Evolutionary conservation across 2,329 filamentous ascomycete species (phyloP).

Genomic region (Stenocarpella maydis): DNA sequence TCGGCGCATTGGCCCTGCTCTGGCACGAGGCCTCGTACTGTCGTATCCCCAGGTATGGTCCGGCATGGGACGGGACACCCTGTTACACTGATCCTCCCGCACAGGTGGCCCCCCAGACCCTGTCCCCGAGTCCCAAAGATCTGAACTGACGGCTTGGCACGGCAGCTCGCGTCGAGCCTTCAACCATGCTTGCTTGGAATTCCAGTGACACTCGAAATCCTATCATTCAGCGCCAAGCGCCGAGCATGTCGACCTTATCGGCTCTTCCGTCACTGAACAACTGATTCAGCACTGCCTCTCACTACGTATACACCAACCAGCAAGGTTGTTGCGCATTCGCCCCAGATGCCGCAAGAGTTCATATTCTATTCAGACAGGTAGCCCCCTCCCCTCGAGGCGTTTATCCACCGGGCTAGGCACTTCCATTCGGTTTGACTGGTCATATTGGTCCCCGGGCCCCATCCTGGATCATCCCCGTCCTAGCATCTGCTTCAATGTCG

Average conservation of each 20-base stretch:
- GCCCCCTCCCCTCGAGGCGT: background rate
- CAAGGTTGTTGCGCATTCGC: constrained; percentile 16
- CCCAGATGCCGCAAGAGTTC: constrained; percentile 2
- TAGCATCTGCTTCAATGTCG: background rate
- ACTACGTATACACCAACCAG: constrained; percentile 22
- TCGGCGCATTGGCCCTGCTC: constrained; percentile 12
- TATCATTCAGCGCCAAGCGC: constrained; percentile 5
- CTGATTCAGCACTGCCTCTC: constrained; percentile 24
- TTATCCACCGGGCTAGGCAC: constrained; percentile 25
- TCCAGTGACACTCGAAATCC: constrained; percentile 25
- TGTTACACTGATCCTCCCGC: constrained; percentile 27
- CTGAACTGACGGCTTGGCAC: constrained; percentile 29
- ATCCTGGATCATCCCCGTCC: constrained; percentile 19
- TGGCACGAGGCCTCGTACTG: background rate
- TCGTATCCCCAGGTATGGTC: background rate
- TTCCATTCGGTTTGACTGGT: constrained; percentile 10
- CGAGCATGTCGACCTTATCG: background rate
- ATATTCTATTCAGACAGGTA: constrained; percentile 20
- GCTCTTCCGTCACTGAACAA: constrained; percentile 6
- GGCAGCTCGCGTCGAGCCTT: background rate
- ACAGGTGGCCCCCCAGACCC: constrained; percentile 26
- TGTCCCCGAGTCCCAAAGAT: constrained; percentile 27
- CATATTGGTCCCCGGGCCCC: background rate
- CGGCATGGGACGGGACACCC: constrained; percentile 15
- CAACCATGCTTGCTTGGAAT: constrained; percentile 10